Conservation (phyloP, 306 rosid species). For the Cucumis sativus region DNA sequence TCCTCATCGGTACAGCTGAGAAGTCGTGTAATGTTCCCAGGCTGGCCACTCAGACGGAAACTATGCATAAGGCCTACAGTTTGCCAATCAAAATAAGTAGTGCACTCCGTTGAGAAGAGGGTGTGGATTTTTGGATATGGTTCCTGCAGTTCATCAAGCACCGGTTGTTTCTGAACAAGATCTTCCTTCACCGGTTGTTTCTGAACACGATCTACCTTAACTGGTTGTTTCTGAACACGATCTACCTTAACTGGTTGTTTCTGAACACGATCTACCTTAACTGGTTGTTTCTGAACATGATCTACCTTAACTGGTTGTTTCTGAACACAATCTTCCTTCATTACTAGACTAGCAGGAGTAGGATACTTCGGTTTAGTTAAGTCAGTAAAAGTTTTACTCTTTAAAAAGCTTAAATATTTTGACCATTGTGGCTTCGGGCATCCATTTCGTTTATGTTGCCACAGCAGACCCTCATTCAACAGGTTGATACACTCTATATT, state of each 20-base stretch:
- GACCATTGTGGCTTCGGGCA: constrained; percentile 81
- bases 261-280: constrained; percentile 31
- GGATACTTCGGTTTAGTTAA: constrained; percentile 57
- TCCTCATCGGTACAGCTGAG: constrained; percentile 86
- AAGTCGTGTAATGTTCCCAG: constrained; percentile 89
- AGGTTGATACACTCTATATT: constrained; percentile 72
- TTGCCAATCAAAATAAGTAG: constrained; percentile 94
- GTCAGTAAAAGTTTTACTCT: constrained; percentile 70
- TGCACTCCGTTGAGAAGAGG: constrained; percentile 80
- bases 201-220: constrained; percentile 30
- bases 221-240: background rate
- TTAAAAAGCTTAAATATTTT: constrained; percentile 74
- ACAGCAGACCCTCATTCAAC: constrained; percentile 74
- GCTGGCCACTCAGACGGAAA: constrained; percentile 76
- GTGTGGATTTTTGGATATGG: constrained; percentile 79
- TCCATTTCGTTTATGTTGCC: constrained; percentile 71
- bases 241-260: background rate
- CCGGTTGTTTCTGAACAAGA: constrained; percentile 17
- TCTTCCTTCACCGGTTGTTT: constrained; percentile 33
- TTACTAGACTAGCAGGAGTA: constrained; percentile 56
- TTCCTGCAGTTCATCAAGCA: constrained; percentile 21
- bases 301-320: background rate
- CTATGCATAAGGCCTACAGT: constrained; percentile 93
- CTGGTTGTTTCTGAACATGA: background rate
- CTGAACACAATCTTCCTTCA: constrained; percentile 32